Evolutionary conservation across 116 monocot species (phyloP), one percentile per base, ranked within the genome.

Genomic region (Trichopus zeylanicus): DNA sequence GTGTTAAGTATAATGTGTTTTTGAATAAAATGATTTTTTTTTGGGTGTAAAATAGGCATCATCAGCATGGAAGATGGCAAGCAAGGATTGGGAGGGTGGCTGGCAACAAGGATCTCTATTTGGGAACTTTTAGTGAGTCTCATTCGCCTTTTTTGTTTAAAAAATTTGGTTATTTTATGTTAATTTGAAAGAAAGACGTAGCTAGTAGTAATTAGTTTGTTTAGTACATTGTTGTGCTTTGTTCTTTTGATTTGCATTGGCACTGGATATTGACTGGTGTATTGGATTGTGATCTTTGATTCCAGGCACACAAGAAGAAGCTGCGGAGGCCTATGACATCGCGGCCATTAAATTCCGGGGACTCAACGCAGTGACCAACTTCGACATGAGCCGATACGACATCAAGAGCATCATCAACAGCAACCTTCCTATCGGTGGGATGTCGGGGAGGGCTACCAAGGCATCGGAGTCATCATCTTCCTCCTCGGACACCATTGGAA

Each of bases 341-440:
- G 95, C 95, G 2, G 95, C 95, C 5, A 97, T 97, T 55, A 97
- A 97, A 54, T 97, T 97, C 62, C 81, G 95, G 0, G 95, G 95
- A 2, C 81, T 81, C 5, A 97, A 90, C 42, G 95, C 95, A 0
- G 95, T 97, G 25, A 97, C 95, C 29, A 97, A 97, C 79, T 97
- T 97, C 57, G 90, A 90, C 64, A 97, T 97, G 75, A 90, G 84
- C 75, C 84, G 90, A 6, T 97, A 97, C 54, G 84, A 97, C 51
- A 81, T 97, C 0, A 82, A 87, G 63, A 90, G 76, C 84, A 97
- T 97, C 20, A 62, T 73, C 16, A 84, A 48, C 67, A 81, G 87
- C 74, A 87, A 83, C 51, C 84, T 90, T 1, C 95, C 95, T 7
- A 82, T 97, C 15, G 87, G 86, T 19, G 72, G 90, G 7, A 73